These are phyloP conservation scores for Echeveria elegans DNA, from an alignment of 164 flowering plant genomes.

Conservation along the genomic window DNA sequence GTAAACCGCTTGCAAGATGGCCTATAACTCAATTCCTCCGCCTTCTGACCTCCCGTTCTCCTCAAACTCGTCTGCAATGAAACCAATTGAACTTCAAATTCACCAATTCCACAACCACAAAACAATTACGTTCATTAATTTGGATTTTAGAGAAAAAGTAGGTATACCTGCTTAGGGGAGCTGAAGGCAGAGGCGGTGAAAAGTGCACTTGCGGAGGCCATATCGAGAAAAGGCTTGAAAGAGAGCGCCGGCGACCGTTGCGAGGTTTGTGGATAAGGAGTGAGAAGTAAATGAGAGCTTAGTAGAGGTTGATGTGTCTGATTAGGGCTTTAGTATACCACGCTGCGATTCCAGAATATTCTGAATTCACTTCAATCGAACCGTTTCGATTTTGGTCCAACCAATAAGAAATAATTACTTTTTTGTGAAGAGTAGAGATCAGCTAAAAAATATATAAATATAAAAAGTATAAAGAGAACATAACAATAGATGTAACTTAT, in stretches of 20 bases:
- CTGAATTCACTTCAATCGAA: not conserved
- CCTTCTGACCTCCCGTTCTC: constrained; percentile 32
- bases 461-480: too few relatives aligned
- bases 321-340: constrained; percentile 3
- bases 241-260: constrained; percentile 1
- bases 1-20: constrained; percentile 31
- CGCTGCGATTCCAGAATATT: constrained; percentile 2
- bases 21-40: constrained; percentile 34
- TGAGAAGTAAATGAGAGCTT: constrained; percentile 5
- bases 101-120: not conserved
- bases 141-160: too few relatives aligned
- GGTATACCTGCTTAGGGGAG: constrained; percentile 45
- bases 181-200: constrained; percentile 48
- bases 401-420: too few relatives aligned
- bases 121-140: too few relatives aligned
- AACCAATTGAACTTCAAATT: not conserved
- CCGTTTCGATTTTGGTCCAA: not conserved
- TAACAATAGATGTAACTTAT: too few relatives aligned
- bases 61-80: constrained; percentile 39
- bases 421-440: too few relatives aligned
- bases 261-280: constrained; percentile 5
- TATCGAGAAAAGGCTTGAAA: not conserved
- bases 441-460: too few relatives aligned
- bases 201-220: constrained; percentile 44
- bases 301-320: not conserved